Evolutionary conservation across 495 filamentous ascomycete genomes (phyloP), one percentile per base, ranked within the genome.

Genomic region (Tuber borchii): DNA sequence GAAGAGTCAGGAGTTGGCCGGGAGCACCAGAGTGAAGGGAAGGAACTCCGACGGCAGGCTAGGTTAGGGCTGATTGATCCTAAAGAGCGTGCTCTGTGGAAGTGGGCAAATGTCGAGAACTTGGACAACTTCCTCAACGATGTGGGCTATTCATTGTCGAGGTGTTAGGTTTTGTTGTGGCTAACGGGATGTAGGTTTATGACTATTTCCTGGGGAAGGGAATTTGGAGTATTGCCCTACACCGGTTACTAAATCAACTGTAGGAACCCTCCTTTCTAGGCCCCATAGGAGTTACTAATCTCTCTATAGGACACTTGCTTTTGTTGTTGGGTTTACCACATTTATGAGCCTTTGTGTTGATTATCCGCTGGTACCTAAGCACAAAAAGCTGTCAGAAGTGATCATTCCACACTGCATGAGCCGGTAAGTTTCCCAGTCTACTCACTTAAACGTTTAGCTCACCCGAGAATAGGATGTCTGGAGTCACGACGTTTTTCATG

Each of bases 71-170:
- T 89, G 79, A 84, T 87, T 48, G 89, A 90, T 81, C 90, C 91
- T 19, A 92, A 91, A 84, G 90, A 94, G 80, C 93, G 90, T 83
- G 95, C 95, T 5, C 90, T 97, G 88, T 98, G 94, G 92, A 90
- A 91, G 82, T 99, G 95, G 93, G 92, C 92, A 74, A 97, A 97
- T 81, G 93, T 97, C 44, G 89, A 90, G 69, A 95, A 98, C 82
- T 85, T 99, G 75, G 95, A 99, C 83, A 91, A 90, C 76, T 98
- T 97, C 83, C 87, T 99, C 69, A 87, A 88, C 77, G 92, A 97
- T 78, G 82, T 83, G 68, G 61, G 77, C 34, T 70, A n/a, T 48
- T 20, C 19, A 22, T 45, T 46, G 75, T 69, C 40, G 14, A 39
- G 75, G 1, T 37, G 37, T 40, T 42, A 48, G 31, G 31, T 43